phyloP scores from a whole-genome alignment of 2,329 filamentous ascomycete species.

The Ceratocystis alfenasii region DNA sequence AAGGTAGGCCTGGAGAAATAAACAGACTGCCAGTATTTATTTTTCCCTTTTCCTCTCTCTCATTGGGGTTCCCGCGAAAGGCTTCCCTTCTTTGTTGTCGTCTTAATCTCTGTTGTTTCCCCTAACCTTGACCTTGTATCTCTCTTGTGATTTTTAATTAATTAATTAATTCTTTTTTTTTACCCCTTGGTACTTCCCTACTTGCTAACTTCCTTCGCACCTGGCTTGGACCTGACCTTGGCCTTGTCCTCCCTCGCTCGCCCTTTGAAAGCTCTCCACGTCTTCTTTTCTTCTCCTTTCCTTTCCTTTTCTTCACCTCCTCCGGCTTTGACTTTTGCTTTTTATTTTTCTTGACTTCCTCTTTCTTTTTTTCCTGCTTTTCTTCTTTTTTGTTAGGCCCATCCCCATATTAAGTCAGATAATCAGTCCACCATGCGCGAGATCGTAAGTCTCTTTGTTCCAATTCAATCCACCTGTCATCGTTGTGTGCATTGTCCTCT shows the following conservation, averaged over 20 bases:
- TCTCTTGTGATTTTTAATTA: neutral
- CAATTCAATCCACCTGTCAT: slow-evolving; percentile 6
- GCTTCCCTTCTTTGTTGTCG: neutral
- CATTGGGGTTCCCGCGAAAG: neutral
- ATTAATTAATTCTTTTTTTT: slow-evolving; percentile 5
- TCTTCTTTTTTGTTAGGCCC: slow-evolving; percentile 25
- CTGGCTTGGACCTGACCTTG: slow-evolving; percentile 14
- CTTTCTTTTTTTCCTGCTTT: slow-evolving; percentile 11
- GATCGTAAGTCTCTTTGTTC: slow-evolving; percentile 43
- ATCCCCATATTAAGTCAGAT: slow-evolving; percentile 25
- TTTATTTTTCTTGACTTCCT: slow-evolving; percentile 25
- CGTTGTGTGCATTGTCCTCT: slow-evolving; percentile 2
- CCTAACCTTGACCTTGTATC: neutral
- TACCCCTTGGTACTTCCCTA: slow-evolving; percentile 5
- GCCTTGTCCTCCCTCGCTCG: slow-evolving; percentile 16
- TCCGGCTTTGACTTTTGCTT: slow-evolving; percentile 8
- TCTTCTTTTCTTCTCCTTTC: slow-evolving; percentile 24
- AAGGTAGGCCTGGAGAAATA: no score
- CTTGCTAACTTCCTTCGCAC: slow-evolving; percentile 18
- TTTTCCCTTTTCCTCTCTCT: no score
- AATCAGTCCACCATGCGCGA: slow-evolving; percentile 48
- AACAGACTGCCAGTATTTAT: no score
- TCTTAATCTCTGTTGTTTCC: neutral
- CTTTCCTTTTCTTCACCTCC: slow-evolving; percentile 28
- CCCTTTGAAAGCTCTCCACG: slow-evolving; percentile 17